These are phyloP conservation scores for Datura wrightii DNA, from an alignment of 257 asterid genomes.

Conservation along the genomic window DNA sequence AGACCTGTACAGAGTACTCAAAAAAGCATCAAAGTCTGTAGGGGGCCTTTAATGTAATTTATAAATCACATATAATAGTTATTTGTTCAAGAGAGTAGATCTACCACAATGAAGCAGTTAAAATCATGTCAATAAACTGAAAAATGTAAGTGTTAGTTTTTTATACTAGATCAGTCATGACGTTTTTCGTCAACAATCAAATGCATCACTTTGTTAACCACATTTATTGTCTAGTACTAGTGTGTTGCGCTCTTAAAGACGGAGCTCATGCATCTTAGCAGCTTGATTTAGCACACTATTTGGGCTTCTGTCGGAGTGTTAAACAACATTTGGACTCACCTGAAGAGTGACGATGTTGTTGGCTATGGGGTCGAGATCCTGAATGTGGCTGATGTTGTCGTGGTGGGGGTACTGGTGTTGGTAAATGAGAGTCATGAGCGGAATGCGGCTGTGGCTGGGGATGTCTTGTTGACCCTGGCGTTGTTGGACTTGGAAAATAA, in stretches of 20 bases:
- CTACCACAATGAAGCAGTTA: background rate
- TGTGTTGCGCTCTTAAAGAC: background rate
- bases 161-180: background rate
- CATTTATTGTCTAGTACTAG: background rate
- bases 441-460: background rate
- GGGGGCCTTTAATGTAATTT: background rate
- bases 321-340: slow-evolving; percentile 13
- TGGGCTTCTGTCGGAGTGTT: background rate
- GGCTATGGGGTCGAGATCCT: slow-evolving; percentile 16
- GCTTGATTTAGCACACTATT: background rate
- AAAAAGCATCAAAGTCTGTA: background rate
- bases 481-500: slow-evolving; percentile 25
- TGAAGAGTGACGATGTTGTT: slow-evolving; percentile 29
- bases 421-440: slow-evolving; percentile 23
- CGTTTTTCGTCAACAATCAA: background rate
- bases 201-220: background rate
- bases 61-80: background rate
- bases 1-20: background rate
- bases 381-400: slow-evolving; percentile 18
- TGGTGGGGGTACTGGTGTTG: slow-evolving; percentile 29
- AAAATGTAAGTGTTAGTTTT: background rate
- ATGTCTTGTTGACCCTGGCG: background rate
- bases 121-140: background rate
- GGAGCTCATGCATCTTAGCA: background rate
- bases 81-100: background rate